These are phyloP conservation scores for Capronia americana DNA, from an alignment of 2,329 filamentous ascomycete genomes.

Conservation along the genomic window DNA sequence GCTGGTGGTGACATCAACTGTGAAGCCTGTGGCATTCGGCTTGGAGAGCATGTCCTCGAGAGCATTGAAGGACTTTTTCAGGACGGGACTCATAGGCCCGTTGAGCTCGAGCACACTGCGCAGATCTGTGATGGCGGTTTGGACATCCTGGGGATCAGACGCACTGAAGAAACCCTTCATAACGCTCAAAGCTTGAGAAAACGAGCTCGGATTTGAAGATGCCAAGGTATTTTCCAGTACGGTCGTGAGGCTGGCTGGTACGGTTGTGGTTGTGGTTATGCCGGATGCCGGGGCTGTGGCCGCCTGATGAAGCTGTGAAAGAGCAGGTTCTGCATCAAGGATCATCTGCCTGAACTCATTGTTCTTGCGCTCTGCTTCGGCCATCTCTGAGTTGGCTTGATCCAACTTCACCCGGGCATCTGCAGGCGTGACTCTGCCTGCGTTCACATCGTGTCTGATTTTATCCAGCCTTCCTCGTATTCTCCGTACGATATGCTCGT, in stretches of 20 bases:
- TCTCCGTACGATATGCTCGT: slow-evolving; percentile 34
- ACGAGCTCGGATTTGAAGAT: slow-evolving; percentile 31
- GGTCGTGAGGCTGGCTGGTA: slow-evolving; percentile 23
- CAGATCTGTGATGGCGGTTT: slow-evolving; percentile 37
- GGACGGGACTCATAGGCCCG: slow-evolving; percentile 35
- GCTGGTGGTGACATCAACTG: slow-evolving; percentile 24
- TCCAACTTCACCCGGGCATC: slow-evolving; percentile 36
- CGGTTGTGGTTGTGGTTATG: slow-evolving; percentile 2
- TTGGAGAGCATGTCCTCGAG: slow-evolving; percentile 36
- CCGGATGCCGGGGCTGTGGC: slow-evolving; percentile 4
- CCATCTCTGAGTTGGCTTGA: slow-evolving; percentile 37
- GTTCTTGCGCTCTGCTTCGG: slow-evolving; percentile 37
- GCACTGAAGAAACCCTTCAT: slow-evolving; percentile 38
- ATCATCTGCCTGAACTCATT: slow-evolving; percentile 37
- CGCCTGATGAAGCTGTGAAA: slow-evolving; percentile 27
- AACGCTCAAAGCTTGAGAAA: slow-evolving; percentile 34
- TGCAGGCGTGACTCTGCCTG: slow-evolving; percentile 33
- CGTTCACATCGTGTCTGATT: slow-evolving; percentile 37
- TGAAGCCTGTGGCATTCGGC: slow-evolving; percentile 27
- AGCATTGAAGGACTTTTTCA: slow-evolving; percentile 35
- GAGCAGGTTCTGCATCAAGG: slow-evolving; percentile 29
- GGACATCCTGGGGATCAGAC: slow-evolving; percentile 36
- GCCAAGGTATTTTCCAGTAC: slow-evolving; percentile 30
- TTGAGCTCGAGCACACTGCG: slow-evolving; percentile 35
- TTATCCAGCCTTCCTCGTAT: slow-evolving; percentile 36